Percentiles rank a stretch among this genome's conserved stretches.
Evolutionary conservation across 1,139 yeast genomes (phyloP).

Genomic region (Yamadazyma jaroonii): DNA sequence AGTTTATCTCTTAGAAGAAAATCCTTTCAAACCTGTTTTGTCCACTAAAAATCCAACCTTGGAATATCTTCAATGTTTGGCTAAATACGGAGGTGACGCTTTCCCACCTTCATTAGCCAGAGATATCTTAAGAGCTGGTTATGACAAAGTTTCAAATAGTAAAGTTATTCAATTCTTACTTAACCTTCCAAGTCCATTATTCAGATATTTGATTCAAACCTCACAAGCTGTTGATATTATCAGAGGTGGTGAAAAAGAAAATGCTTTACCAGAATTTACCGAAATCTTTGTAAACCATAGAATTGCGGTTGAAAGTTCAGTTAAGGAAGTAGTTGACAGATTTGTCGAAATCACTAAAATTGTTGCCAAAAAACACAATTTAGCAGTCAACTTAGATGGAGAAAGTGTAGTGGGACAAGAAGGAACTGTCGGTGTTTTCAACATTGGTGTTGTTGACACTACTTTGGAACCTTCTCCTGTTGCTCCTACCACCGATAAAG

Average conservation of each 20-base stretch:
- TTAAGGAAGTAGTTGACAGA: slow-evolving; percentile 21
- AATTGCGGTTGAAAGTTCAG: slow-evolving; percentile 28
- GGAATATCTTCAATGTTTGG: slow-evolving; percentile 31
- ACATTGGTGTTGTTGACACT: slow-evolving; percentile 13
- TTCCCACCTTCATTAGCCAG: slow-evolving; percentile 21
- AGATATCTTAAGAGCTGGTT: slow-evolving; percentile 33
- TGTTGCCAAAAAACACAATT: slow-evolving; percentile 28
- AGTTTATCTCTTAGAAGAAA: slow-evolving; percentile 33
- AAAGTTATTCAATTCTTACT: slow-evolving; percentile 19
- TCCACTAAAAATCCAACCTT: slow-evolving; percentile 31
- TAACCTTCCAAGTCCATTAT: slow-evolving; percentile 11
- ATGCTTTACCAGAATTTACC: slow-evolving; percentile 40
- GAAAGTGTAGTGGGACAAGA: slow-evolving; percentile 16
- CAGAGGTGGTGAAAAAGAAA: slow-evolving; percentile 38
- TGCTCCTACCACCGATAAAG: slow-evolving; percentile 35
- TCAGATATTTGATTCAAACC: slow-evolving; percentile 30
- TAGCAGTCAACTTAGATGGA: slow-evolving; percentile 24
- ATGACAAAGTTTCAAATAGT: slow-evolving; percentile 30
- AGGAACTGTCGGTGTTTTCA: slow-evolving; percentile 23
- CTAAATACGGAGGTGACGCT: slow-evolving; percentile 26
- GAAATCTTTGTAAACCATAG: slow-evolving; percentile 33
- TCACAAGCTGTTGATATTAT: slow-evolving; percentile 39
- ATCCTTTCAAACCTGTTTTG: slow-evolving; percentile 33
- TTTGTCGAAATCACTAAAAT: slow-evolving; percentile 21
- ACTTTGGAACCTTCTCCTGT: slow-evolving; percentile 35